These are phyloP conservation scores for Arthrobotrys iridis DNA, from an alignment of 2,329 filamentous ascomycete genomes.

Conservation along the genomic window DNA sequence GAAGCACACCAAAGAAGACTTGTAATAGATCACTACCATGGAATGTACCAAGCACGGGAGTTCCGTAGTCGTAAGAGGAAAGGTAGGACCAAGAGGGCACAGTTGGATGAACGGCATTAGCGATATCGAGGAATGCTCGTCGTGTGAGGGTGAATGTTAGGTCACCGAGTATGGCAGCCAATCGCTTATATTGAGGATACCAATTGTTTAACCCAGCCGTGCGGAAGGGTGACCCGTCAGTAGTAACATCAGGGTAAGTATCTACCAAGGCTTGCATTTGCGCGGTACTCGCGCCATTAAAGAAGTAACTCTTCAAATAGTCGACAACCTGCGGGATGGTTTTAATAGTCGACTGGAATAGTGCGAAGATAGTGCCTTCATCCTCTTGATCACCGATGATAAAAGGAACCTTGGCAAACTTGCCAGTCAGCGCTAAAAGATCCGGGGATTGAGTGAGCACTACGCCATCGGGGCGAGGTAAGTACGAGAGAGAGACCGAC, in stretches of 20 bases:
- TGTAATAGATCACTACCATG: slow-evolving; percentile 76
- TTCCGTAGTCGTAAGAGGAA: slow-evolving; percentile 75
- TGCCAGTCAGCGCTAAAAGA: slow-evolving; percentile 73
- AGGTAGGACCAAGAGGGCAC: slow-evolving; percentile 80
- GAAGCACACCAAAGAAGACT: slow-evolving; percentile 73
- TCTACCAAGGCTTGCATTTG: slow-evolving; percentile 69
- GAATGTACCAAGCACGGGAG: slow-evolving; percentile 78
- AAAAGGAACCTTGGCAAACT: slow-evolving; percentile 73
- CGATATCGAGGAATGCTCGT: slow-evolving; percentile 72
- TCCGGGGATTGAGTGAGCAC: slow-evolving; percentile 73
- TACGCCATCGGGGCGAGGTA: slow-evolving; percentile 67
- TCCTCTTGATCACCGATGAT: slow-evolving; percentile 73
- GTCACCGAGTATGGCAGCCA: slow-evolving; percentile 69
- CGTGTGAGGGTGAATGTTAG: slow-evolving; percentile 68
- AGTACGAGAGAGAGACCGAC: slow-evolving; percentile 69
- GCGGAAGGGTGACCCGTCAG: slow-evolving; percentile 75
- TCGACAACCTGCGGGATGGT: slow-evolving; percentile 69
- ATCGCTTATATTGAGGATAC: slow-evolving; percentile 72
- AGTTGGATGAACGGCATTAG: slow-evolving; percentile 65
- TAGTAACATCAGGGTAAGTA: slow-evolving; percentile 70
- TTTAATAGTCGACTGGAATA: slow-evolving; percentile 76
- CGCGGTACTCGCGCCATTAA: slow-evolving; percentile 67
- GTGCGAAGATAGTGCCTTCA: slow-evolving; percentile 73
- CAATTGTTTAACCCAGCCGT: slow-evolving; percentile 75
- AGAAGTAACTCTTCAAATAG: slow-evolving; percentile 72